Base-by-base conservation (phyloP, 1,139 yeast genomes). In the Kurtzmaniella quercitrusa region DNA sequence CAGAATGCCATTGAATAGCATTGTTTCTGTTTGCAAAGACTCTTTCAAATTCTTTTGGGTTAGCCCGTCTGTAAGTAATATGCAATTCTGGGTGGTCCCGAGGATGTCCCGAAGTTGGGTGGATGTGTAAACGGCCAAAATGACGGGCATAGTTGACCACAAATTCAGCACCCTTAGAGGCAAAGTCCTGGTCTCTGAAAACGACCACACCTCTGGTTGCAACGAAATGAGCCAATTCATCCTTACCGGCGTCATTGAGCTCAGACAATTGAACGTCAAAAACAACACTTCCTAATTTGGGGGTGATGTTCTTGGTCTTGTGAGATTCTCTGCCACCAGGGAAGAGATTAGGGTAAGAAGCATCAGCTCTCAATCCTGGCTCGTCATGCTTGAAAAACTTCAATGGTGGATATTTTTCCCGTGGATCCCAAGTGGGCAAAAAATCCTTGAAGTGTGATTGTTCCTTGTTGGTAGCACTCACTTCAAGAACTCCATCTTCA, bases 261-360 rank as follows among this genome's bases (percentile, higher is more conserved):
- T 72, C 59, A 2, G 84, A 75, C 43, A 84, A 64, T 56, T 82
- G 86, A 38, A 83, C 63, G 18, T 86, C 86, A 18, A 56, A 58
- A 36, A 84, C 65, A 57, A 79, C 86, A 23, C 83, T 70, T 14
- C 91, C 91, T 45, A 85, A 66, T 59, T 79, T 81, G 40, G 90
- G 91, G 5, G 85, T 74, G 48, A 81, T 56, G 37, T 62, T 62
- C 52, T 66, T 70, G 23, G 60, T 52, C 34, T 61, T 65, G 37
- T 57, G 55, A 10, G 57, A 49, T 64, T 56, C 2, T n/a, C 61
- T 63, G 39, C 48, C 59, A 40, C 61, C 57, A 9, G 75, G 72
- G 49, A 81, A 73, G 49, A 84, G 69, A 51, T 73, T 73, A 37
- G 73, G 70, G 48, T 78, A 72, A 1, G 64, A 56, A n/a, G 77